A percentile compares a stretch with the other conserved stretches of the same genome.
Evolutionary conservation across 257 asterid genomes (phyloP).

Genomic region (Fraxinus excelsior): DNA sequence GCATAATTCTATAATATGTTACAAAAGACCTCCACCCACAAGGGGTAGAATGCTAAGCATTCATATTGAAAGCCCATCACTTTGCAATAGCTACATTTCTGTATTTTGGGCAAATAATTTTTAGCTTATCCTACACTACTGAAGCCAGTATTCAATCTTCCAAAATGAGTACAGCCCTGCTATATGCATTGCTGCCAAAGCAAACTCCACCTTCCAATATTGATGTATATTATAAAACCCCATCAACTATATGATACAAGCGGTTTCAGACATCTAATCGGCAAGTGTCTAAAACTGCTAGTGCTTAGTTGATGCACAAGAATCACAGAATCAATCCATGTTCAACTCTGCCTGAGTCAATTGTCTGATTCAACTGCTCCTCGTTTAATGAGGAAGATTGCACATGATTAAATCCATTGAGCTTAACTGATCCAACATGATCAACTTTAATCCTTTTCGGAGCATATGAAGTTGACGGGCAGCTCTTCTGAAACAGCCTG

Average conservation of each 20-base stretch:
- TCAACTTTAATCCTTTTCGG: slow-evolving; percentile 27
- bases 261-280: slow-evolving; percentile 32
- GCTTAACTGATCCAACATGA: slow-evolving; percentile 35
- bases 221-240: not conserved
- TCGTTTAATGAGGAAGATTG: slow-evolving; percentile 36
- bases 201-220: slow-evolving; percentile 2
- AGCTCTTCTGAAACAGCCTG: slow-evolving; percentile 36
- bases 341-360: slow-evolving; percentile 18
- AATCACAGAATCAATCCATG: slow-evolving; percentile 9
- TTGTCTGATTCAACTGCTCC: slow-evolving; percentile 29
- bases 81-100: slow-evolving; percentile 25
- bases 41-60: slow-evolving; percentile 32
- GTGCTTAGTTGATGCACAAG: not conserved
- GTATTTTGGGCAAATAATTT: slow-evolving; percentile 33
- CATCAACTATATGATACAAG: slow-evolving; percentile 41
- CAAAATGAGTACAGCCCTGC: slow-evolving; percentile 30
- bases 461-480: slow-evolving; percentile 33
- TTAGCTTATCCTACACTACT: slow-evolving; percentile 29
- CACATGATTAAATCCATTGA: slow-evolving; percentile 49
- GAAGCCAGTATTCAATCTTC: slow-evolving; percentile 22
- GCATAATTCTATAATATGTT: slow-evolving; percentile 27
- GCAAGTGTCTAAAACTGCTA: slow-evolving; percentile 4
- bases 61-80: slow-evolving; percentile 32
- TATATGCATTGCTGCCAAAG: slow-evolving; percentile 27
- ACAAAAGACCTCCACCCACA: slow-evolving; percentile 29